Evolutionary conservation across 2,329 filamentous ascomycete species (phyloP), one percentile per base, ranked within the genome.

Genomic region (Monilinia fructicola): DNA sequence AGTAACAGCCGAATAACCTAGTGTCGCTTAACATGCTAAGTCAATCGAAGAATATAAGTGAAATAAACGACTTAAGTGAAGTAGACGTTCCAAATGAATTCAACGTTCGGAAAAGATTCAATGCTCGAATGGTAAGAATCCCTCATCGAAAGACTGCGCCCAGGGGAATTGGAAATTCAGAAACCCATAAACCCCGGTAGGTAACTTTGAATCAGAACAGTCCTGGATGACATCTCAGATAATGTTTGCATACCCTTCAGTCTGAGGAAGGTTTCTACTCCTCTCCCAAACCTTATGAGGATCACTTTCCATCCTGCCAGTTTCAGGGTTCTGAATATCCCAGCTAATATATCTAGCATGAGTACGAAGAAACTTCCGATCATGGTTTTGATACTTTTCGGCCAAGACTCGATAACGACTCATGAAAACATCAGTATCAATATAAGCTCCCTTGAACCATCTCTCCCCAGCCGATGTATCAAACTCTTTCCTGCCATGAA

Each of bases 371-470:
- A 66, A 66, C 10, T 21, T 0, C 10, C 21, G 14, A 44, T 62
- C n/a, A 18, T 46, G 28, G 31, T 66, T 40, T 46, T 63, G 18
- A 40, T 56, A 68, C 18, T 67, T 67, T 35, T 73, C 69, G 31
- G 54, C 46, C 21, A 83, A 68, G 0, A 82, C 78, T 53, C 80
- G 76, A 68, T 81, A 79, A 64, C 77, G 78, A 26, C 81, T 84
- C 65, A 78, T 74, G 64, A 88, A 84, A 2, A 86, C 85, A 79
- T 91, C 88, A 6, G 84, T 81, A 69, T 90, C 86, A 38, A 97
- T 82, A 78, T 98, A 99, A 0, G 91, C 85, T 5, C 95, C 95
- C 72, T 91, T 90, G 65, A 98, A 78, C 91, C 92, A 96, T 63
- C 94, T 83, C 69, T 87, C 84, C 0, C 91, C 91, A 9, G 83